Evolutionary conservation across 345 rosid species (phyloP).

Genomic region (Rhodamnia rubescens): DNA sequence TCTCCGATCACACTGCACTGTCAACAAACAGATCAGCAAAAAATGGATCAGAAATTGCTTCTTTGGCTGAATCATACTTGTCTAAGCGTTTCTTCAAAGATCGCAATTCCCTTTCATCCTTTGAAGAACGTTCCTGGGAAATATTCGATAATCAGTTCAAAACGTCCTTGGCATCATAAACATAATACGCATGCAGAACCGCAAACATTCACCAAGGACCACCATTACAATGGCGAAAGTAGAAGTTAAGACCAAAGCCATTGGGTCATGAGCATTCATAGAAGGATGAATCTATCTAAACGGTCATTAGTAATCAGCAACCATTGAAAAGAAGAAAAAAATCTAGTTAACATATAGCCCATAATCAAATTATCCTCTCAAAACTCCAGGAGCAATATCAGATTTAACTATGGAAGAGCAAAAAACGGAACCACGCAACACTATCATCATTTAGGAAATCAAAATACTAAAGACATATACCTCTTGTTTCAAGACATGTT

Average conservation of each 20-base stretch:
- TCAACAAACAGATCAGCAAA: constrained; percentile 42
- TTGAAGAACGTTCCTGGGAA: constrained; percentile 56
- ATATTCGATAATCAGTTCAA: background rate
- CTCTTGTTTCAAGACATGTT: background rate
- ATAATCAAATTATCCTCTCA: background rate
- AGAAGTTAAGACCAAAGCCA: background rate
- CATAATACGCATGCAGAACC: background rate
- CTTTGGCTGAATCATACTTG: constrained; percentile 65
- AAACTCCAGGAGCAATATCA: background rate
- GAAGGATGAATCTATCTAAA: background rate
- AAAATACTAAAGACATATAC: background rate
- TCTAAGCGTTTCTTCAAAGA: constrained; percentile 76
- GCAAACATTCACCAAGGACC: background rate
- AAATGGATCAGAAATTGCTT: constrained; percentile 68
- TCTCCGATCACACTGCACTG: background rate
- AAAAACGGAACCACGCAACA: background rate
- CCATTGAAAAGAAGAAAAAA: background rate
- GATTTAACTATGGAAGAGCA: background rate
- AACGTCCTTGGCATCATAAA: background rate
- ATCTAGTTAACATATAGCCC: background rate
- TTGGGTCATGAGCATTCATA: background rate
- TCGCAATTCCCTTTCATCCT: constrained; percentile 60
- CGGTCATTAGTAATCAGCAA: background rate
- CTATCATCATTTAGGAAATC: background rate
- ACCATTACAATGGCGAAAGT: background rate